Base-by-base conservation (phyloP, 371 early-diverging fungal species). In the Mucor lusitanicus region DNA sequence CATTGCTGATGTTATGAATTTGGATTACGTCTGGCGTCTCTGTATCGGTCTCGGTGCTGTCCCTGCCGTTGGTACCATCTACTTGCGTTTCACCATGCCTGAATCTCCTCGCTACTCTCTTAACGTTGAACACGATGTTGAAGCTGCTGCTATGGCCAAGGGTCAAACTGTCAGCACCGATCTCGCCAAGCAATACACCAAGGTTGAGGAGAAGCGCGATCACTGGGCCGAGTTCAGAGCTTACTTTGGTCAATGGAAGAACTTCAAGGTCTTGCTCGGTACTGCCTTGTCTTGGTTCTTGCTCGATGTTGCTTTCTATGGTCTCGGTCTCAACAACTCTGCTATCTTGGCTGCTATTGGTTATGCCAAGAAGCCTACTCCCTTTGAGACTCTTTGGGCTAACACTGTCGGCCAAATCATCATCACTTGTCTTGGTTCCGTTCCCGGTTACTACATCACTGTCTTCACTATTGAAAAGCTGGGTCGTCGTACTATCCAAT, bases 81-180 rank as follows among this genome's bases (percentile, higher is more conserved):
- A 94, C 75, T 92, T 87, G 76, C 90, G 95, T 33, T 72, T 94
- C 53, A 93, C 92, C 28, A 92, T 94, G 64, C 93, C 94, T 27
- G 95, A 95, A 72, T 91, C 95, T 1, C 95, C 95, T 4, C 90
- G 95, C 17, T 95, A 85, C 76, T 84, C 91, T 13, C 85, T 92
- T 42, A 92, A 93, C 64, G 88, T 92, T 46, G 85, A 91, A 55
- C 77, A 85, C 55, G 85, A 90, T 53, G 65, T 87, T 17, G 80
- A 83, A 71, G 64, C 59, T 1, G 88, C 58, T 27, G 54, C 54
- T 30, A 39, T 23, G 39, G 59, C 44, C 3, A 44, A 42, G 64
- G 72, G 15, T n/a, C 30, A 70, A 53, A 71, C 68, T 17, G 79
- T n/a, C n/a, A n/a, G n/a, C n/a, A n/a, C n/a, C n/a, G n/a, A n/a